Evolutionary conservation across 805 yeast genomes (phyloP), one percentile per base, ranked within the genome.

Genomic region (Starmerella bombi): DNA sequence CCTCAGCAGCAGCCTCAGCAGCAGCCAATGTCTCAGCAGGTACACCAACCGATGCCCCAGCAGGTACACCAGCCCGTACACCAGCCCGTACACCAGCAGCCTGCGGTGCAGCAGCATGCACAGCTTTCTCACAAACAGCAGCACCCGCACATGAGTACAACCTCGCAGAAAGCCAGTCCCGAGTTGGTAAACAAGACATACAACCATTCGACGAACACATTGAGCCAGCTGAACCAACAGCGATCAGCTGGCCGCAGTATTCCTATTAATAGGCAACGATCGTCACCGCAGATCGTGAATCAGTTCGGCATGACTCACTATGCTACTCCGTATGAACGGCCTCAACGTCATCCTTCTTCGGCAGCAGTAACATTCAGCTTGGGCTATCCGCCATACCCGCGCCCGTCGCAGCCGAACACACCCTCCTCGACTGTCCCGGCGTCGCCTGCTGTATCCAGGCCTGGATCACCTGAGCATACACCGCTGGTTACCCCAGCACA

Each of bases 401-500:
- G 43, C 17, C 31, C 23, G 20, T 59, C 66, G 32, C 51, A 67
- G 29, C 67, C 69, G 8, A 59, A 53, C 44, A 62, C 67, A 32
- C 69, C 70, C 1, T 51, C 54, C 5, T 57, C 63, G 15, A 64
- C 69, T 2, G 70, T 67, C 15, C 70, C 70, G 15, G 50, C 61
- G 10, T 61, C 66, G 19, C 69, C 69, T 4, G 54, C 60, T 3
- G 57, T 59, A 15, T 54, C 63, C 12, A 55, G 61, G 14, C 54
- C 63, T 2, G 52, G 50, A 3, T 59, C 65, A 17, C 68, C 69
- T 10, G 55, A 61, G 3, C 68, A 61, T 46, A 66, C 70, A 8
- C 70, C 70, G 18, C 52, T 66, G 40, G 63, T 54, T 27, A 66
- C 70, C 12, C 70, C 70, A 6, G 66, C 66, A 3, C 70, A 63